These are phyloP conservation scores for Chlamydomonas applanata DNA, from an alignment of 139 green algal species.

Conservation along the genomic window DNA sequence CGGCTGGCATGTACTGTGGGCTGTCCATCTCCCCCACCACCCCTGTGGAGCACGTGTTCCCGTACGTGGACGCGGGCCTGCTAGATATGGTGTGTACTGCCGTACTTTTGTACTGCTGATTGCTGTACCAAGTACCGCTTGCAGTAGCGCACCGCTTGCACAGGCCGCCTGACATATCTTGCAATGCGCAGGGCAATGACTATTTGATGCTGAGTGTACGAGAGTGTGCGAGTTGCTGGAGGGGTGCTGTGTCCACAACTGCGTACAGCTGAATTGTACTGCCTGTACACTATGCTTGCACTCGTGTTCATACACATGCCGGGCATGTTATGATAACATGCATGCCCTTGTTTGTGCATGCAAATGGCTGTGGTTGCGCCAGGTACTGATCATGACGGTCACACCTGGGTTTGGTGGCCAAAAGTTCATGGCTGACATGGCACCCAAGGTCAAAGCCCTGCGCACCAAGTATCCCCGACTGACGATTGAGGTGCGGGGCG, in stretches of 20 bases:
- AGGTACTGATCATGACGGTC: conserved; percentile 90
- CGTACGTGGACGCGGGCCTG: conserved; percentile 54
- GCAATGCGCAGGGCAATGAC: no score
- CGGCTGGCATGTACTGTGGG: conserved; percentile 75
- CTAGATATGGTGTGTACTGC: conserved; percentile 62
- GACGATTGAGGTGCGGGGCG: conserved; percentile 68
- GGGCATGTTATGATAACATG: not conserved
- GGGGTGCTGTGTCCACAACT: no score
- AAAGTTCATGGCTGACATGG: conserved; percentile 77
- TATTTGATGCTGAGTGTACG: no score
- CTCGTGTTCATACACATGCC: not conserved
- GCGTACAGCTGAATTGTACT: not conserved
- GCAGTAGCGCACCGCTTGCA: no score
- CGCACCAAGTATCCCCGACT: conserved; percentile 58
- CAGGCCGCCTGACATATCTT: no score
- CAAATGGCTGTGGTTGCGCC: not conserved
- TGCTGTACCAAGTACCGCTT: no score
- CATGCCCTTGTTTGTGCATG: not conserved
- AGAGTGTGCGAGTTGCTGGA: no score
- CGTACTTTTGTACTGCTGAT: no score
- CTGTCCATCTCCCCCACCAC: conserved; percentile 84
- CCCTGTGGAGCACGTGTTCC: conserved; percentile 62
- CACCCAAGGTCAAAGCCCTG: conserved; percentile 66
- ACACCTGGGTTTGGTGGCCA: conserved; percentile 93
- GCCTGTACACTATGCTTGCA: not conserved